Percentiles rank a stretch among this genome's conserved stretches.
phyloP scores from a whole-genome alignment of 2,329 filamentous ascomycete genomes.

The Cryphonectria naterciae region DNA sequence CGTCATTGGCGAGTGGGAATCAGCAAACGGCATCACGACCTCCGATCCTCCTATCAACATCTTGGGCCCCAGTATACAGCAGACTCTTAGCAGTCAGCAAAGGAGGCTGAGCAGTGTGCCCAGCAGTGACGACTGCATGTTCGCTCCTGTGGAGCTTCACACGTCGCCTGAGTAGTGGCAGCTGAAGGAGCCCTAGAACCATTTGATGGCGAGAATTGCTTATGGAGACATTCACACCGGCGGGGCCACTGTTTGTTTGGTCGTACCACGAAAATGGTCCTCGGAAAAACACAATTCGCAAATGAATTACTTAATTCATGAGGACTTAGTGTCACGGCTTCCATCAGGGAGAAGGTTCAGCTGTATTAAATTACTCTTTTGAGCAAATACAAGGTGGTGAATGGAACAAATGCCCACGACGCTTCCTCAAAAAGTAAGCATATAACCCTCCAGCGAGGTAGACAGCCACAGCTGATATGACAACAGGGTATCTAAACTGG shows the following conservation, averaged over 20 bases:
- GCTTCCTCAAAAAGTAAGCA: constrained; percentile 58
- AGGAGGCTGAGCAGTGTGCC: background rate
- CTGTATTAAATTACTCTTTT: background rate
- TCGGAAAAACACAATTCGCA: background rate
- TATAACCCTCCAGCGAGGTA: constrained; percentile 54
- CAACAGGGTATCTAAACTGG: constrained; percentile 66
- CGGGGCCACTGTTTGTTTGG: too few relatives aligned
- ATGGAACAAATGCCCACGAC: constrained; percentile 65
- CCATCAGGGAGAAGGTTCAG: background rate
- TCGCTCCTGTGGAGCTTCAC: background rate
- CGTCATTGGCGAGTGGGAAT: background rate
- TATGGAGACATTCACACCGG: background rate
- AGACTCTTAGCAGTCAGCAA: background rate
- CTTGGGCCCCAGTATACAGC: background rate
- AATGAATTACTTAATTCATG: background rate
- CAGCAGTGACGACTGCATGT: background rate
- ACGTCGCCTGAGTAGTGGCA: background rate
- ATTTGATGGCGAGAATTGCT: background rate
- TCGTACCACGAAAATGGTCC: background rate
- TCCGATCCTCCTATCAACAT: background rate
- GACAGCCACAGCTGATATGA: constrained; percentile 61
- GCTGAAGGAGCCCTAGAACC: background rate
- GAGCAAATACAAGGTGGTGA: constrained; percentile 34
- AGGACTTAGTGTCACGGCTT: background rate
- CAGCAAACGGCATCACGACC: background rate